Conservation (phyloP, 345 rosid species). For the Raphanus raphanistrum region DNA sequence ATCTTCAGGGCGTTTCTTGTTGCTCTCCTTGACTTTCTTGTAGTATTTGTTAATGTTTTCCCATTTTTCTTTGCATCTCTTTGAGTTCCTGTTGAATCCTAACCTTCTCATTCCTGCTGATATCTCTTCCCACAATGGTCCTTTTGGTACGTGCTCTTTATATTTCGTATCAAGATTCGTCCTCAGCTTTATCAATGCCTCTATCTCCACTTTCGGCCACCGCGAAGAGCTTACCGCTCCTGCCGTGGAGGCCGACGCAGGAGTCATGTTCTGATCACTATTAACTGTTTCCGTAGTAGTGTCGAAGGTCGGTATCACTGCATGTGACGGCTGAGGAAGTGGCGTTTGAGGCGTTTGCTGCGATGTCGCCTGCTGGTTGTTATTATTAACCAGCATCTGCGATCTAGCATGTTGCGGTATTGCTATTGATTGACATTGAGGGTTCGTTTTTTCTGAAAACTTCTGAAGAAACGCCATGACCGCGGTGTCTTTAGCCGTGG, state of each 20-base stretch:
- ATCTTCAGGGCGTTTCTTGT: conserved; percentile 68
- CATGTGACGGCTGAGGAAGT: background rate
- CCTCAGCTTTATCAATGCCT: conserved; percentile 52
- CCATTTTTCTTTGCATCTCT: conserved; percentile 85
- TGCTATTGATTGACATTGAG: conserved; percentile 1
- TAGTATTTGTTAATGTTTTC: conserved; percentile 81
- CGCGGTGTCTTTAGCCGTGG: conserved; percentile 72
- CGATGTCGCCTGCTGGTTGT: background rate
- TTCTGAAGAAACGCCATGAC: conserved; percentile 75
- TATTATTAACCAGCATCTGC: conserved; percentile 1
- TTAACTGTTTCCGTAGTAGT: conserved; percentile 28
- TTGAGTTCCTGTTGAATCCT: conserved; percentile 67
- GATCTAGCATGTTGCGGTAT: conserved; percentile 7
- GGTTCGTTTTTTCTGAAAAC: conserved; percentile 46
- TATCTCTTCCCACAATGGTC: conserved; percentile 75
- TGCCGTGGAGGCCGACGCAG: background rate
- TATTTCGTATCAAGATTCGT: conserved; percentile 47
- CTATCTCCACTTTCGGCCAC: conserved; percentile 57
- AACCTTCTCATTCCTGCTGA: conserved; percentile 60
- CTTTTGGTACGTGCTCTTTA: conserved; percentile 64
- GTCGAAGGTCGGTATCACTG: background rate
- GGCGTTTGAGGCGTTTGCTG: conserved; percentile 14
- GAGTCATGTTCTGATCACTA: conserved; percentile 38
- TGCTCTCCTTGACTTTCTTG: conserved; percentile 82
- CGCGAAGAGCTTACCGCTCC: conserved; percentile 43